Evolutionary conservation across 306 rosid species (phyloP).

Genomic region (Alnus rubra): DNA sequence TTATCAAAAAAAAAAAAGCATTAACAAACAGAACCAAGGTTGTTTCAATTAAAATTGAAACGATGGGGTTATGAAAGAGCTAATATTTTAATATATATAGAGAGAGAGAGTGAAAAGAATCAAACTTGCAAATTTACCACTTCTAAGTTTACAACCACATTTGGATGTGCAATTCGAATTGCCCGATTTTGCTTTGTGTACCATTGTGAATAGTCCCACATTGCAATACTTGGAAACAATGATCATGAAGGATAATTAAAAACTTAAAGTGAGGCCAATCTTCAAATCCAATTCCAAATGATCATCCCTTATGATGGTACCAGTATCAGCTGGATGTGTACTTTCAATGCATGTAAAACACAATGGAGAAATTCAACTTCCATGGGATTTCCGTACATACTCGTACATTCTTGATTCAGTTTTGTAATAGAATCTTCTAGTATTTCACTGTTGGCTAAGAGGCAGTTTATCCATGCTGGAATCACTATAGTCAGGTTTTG

Average conservation of each 20-base stretch:
- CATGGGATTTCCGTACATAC: neutral
- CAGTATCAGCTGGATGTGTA: neutral
- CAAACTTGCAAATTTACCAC: neutral
- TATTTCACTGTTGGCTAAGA: neutral
- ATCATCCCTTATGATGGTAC: neutral
- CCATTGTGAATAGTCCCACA: neutral
- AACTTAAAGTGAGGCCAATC: neutral
- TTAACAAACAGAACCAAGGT: no score
- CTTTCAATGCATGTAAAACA: neutral
- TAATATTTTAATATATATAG: neutral
- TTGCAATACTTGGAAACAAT: neutral
- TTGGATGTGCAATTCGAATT: neutral
- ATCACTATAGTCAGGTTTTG: neutral
- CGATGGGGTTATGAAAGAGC: neutral
- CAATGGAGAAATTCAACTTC: neutral
- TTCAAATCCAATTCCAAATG: neutral
- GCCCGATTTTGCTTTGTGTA: neutral
- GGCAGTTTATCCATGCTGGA: neutral
- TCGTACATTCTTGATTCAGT: constrained; percentile 9
- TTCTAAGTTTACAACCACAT: neutral
- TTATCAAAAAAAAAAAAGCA: no score
- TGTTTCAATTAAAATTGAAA: neutral
- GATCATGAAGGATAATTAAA: neutral
- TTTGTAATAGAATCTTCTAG: neutral
- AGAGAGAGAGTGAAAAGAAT: neutral